These are phyloP conservation scores for Trichoderma gracile DNA, from an alignment of 2,329 filamentous ascomycete species.

Conservation along the genomic window DNA sequence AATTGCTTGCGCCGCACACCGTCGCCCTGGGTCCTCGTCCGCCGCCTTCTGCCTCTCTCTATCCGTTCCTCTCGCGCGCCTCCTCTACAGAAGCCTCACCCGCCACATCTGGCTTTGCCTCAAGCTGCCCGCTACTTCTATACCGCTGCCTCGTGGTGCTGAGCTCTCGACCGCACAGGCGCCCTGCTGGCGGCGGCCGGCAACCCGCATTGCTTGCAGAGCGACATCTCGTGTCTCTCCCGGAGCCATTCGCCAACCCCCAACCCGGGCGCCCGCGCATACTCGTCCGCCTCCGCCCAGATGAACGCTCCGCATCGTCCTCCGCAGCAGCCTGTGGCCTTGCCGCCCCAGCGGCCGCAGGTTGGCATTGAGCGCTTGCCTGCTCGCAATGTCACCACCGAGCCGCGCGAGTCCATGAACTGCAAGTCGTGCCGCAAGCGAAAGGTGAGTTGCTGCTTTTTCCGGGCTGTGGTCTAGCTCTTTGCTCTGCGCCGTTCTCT, in stretches of 20 bases:
- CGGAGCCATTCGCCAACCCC: neutral
- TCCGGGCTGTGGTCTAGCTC: too few relatives aligned
- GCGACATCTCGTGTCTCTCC: neutral
- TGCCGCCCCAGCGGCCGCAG: conserved; percentile 73
- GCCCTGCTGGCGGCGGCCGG: conserved; percentile 13
- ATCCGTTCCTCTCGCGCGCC: neutral
- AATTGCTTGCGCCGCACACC: neutral
- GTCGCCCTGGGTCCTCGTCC: neutral
- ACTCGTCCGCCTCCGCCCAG: neutral
- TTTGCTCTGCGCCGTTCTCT: neutral
- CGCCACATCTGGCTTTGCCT: neutral
- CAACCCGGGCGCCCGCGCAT: conserved; percentile 6
- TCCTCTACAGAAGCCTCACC: neutral
- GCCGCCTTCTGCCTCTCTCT: neutral
- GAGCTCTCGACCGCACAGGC: neutral
- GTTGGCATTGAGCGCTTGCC: conserved; percentile 80
- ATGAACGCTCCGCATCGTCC: conserved; percentile 26
- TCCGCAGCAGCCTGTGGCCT: conserved; percentile 48
- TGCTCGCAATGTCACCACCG: conserved; percentile 67
- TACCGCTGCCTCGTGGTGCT: neutral
- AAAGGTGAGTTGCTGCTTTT: conserved; percentile 61
- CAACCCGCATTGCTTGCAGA: neutral
- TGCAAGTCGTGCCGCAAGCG: conserved; percentile 92
- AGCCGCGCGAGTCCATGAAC: conserved; percentile 89
- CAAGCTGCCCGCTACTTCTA: neutral